Base-by-base conservation (phyloP, 1,284 basidiomycete species). In the Malassezia sympodialis region DNA sequence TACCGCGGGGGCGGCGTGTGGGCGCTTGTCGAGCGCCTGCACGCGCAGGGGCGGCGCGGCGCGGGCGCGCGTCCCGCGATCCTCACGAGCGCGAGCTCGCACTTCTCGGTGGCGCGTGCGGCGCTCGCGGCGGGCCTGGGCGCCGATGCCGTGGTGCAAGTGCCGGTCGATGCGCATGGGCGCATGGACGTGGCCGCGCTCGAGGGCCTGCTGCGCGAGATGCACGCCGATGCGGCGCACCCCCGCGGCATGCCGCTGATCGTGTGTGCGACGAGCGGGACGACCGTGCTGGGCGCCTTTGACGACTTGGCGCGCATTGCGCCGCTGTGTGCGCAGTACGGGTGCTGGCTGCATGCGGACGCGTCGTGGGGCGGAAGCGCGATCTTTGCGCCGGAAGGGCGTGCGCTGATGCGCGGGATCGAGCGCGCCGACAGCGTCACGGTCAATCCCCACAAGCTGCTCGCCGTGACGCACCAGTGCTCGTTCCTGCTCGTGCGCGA, bases 391-490 rank as follows among this genome's bases (percentile, higher is more conserved):
- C 49, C 62, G 17, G 44, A 30, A 4, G 8, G 37, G 15, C 37
- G 37, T 24, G 4, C 30, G 27, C 45, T 73, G 26, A 63, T 77
- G 54, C 51, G 59, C 12, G 76, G 76, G 12, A 64, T 66, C 28
- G 39, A 61, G 14, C 24, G 52, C 10, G 75, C 74, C 2, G 63
- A 78, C 52, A 75, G 72, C 52, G 61, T 78, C 50, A 72, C 75
- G 12, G 65, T 77, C 56, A 76, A 74, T 41, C 76, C 77, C 7
- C 77, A 78, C 67, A 78, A 78, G 59, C 70, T 77, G 56, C 63
- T 78, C 40, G 74, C 70, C 24, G 69, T 75, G 14, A 75, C 76
- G 8, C 69, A 76, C 28, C 76, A 77, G 28, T 76, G 75, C 57
- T 75, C 74, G 10, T 77, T 77, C 65, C 49, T 77, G 24, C 63